Conservation (phyloP, 805 yeast species). For the Debaryomyces castellii region DNA sequence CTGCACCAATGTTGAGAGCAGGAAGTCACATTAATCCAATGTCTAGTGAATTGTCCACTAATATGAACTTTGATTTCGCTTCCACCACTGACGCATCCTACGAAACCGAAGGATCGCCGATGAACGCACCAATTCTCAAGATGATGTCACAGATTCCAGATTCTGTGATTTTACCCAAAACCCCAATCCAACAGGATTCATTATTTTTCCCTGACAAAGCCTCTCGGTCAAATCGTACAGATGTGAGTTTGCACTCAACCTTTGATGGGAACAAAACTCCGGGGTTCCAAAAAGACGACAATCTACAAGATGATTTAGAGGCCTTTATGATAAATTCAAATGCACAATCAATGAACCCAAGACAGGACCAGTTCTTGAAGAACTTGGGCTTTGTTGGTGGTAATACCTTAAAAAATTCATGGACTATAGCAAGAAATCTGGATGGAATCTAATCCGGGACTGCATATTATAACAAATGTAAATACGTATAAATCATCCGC, state of each 20-base stretch:
- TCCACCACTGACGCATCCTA: neutral
- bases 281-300: neutral
- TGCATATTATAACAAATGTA: neutral
- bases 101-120: neutral
- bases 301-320: constrained; percentile 1
- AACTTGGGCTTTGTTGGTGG: constrained; percentile 1
- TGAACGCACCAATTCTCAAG: neutral
- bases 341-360: neutral
- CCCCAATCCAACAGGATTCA: neutral
- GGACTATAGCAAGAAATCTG: neutral
- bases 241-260: neutral
- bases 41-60: neutral
- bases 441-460: neutral
- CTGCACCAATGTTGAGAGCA: neutral
- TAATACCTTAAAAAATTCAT: neutral
- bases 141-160: neutral
- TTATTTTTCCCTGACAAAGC: neutral
- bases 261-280: neutral
- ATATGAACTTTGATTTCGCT: neutral
- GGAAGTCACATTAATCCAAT: neutral
- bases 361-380: constrained; percentile 1
- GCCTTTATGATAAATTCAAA: neutral
- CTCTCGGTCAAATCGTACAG: neutral
- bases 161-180: neutral
- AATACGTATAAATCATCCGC: neutral